Evolutionary conservation across 768 basidiomycete species (phyloP).

Genomic region (Porphyrellus cyaneotinctus): DNA sequence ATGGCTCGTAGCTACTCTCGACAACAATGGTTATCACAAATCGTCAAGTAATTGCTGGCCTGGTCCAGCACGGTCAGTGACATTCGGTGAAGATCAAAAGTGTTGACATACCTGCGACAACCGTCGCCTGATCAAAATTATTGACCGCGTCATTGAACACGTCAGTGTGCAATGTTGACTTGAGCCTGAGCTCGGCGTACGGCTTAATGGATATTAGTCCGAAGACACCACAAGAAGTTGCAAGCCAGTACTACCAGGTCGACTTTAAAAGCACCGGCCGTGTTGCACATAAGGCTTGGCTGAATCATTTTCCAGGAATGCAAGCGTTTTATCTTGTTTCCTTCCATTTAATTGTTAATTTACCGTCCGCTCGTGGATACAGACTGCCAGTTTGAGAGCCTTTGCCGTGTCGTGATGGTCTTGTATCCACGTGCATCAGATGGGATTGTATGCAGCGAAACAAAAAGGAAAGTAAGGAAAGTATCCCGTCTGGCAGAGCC

Average conservation of each 20-base stretch:
- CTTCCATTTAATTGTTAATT: conserved; percentile 1
- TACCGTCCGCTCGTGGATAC: not conserved
- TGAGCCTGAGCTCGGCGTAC: conserved; percentile 52
- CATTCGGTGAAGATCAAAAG: conserved; percentile 41
- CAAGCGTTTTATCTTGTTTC: conserved; percentile 8
- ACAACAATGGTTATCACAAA: conserved; percentile 46
- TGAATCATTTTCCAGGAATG: conserved; percentile 25
- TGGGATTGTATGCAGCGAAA: conserved; percentile 52
- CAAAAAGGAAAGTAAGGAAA: conserved; percentile 60
- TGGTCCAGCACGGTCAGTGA: conserved; percentile 19
- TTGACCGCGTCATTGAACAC: conserved; percentile 39
- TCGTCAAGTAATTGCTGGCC: conserved; percentile 24
- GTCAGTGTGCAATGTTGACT: conserved; percentile 46
- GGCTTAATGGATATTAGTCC: conserved; percentile 45
- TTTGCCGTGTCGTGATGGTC: no score
- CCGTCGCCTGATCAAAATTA: conserved; percentile 39
- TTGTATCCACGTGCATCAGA: no score
- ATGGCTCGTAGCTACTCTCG: conserved; percentile 46
- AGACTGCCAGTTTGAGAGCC: no score
- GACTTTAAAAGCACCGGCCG: conserved; percentile 25
- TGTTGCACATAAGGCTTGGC: not conserved
- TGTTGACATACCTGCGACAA: conserved; percentile 38
- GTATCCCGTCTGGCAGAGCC: conserved; percentile 64
- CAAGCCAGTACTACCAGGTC: conserved; percentile 55
- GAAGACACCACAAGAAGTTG: conserved; percentile 42